Percentiles rank a stretch among this genome's conserved stretches.
phyloP scores from a whole-genome alignment of 2,329 filamentous ascomycete genomes.

The Delphinella strobiligena region DNA sequence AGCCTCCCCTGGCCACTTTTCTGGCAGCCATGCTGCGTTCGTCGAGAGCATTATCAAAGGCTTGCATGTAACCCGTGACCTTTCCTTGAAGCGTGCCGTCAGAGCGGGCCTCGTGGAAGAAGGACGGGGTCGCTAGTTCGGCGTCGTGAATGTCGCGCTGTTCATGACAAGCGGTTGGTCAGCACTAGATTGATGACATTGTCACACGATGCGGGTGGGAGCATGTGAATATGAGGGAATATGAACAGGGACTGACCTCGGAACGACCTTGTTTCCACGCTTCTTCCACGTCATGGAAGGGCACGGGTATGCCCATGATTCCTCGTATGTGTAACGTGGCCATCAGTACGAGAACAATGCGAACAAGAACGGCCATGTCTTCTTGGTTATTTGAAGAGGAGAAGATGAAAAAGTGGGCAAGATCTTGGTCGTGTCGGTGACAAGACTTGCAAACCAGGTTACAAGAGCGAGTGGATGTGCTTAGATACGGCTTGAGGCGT shows the following conservation, averaged over 20 bases:
- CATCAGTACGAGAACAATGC: background rate
- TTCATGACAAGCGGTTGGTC: background rate
- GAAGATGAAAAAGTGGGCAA: too few species aligned
- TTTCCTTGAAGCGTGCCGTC: background rate
- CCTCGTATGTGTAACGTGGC: background rate
- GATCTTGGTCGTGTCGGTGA: too few species aligned
- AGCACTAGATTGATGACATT: too few species aligned
- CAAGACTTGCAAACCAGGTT: too few species aligned
- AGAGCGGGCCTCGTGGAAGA: background rate
- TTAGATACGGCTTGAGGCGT: background rate
- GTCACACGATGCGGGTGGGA: too few species aligned
- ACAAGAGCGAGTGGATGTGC: background rate
- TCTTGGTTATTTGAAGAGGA: too few species aligned
- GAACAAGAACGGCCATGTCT: background rate
- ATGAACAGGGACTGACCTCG: conserved; percentile 2
- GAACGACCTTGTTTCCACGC: conserved; percentile 5
- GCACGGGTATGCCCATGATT: background rate
- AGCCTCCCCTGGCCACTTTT: background rate
- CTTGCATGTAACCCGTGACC: background rate
- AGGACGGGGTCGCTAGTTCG: background rate
- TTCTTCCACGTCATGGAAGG: conserved; percentile 4
- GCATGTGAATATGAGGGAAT: conserved; percentile 5
- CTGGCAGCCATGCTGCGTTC: background rate
- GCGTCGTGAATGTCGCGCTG: background rate
- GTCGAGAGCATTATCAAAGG: conserved; percentile 4